Evolutionary conservation across 2,329 filamentous ascomycete species (phyloP).

Genomic region (Penicillium sclerotiorum): DNA sequence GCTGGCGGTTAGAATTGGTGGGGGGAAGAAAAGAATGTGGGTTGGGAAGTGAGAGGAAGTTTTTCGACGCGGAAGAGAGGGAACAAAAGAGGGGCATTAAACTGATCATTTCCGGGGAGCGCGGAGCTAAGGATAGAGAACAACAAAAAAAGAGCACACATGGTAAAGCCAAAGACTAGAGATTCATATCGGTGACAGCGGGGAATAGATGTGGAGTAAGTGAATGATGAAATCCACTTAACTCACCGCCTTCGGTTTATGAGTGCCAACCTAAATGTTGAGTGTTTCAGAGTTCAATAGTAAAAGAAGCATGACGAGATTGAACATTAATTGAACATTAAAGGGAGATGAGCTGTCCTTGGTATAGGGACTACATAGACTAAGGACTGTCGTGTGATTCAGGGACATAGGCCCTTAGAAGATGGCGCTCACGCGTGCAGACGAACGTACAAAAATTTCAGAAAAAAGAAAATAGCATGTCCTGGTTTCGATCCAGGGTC

Average conservation of each 20-base stretch:
- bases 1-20: conserved; percentile 1
- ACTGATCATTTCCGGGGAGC: conserved; percentile 22
- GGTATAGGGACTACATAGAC: too few relatives aligned
- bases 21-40: conserved; percentile 4
- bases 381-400: too few relatives aligned
- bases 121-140: background rate
- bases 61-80: background rate
- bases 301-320: too few relatives aligned
- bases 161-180: conserved; percentile 16
- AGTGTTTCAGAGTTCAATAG: too few relatives aligned
- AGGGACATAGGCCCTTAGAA: too few relatives aligned
- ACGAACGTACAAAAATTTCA: too few relatives aligned
- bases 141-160: conserved; percentile 10
- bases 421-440: too few relatives aligned
- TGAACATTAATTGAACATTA: too few relatives aligned
- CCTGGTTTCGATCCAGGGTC: too few relatives aligned
- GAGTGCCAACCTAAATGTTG: too few relatives aligned
- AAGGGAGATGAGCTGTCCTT: too few relatives aligned
- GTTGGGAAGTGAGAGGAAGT: conserved; percentile 6
- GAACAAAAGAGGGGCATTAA: background rate
- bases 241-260: background rate
- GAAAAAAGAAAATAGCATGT: too few relatives aligned
- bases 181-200: conserved; percentile 9
- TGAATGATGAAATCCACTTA: background rate
- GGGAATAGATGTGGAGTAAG: background rate